These are phyloP conservation scores for Eutypa lata DNA, from an alignment of 2,329 filamentous ascomycete genomes.

Conservation along the genomic window DNA sequence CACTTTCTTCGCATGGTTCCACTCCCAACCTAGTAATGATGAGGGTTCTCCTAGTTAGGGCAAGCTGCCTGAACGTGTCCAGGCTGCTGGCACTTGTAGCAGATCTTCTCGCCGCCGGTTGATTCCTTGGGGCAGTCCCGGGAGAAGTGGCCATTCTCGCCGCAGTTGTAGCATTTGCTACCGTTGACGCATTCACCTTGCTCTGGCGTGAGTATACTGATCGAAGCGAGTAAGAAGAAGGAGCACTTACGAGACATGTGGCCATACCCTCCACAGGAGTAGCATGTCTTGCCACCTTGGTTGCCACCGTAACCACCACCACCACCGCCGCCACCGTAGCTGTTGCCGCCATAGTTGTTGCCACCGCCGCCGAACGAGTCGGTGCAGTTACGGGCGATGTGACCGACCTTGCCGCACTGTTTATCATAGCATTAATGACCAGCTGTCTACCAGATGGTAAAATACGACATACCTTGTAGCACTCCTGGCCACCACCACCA, in stretches of 20 bases:
- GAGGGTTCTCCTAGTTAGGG: slow-evolving; percentile 61
- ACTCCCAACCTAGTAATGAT: neutral
- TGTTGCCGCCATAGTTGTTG: slow-evolving; percentile 44
- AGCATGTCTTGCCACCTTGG: slow-evolving; percentile 76
- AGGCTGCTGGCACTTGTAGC: slow-evolving; percentile 87
- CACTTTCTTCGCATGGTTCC: slow-evolving; percentile 1
- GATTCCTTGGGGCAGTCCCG: slow-evolving; percentile 95
- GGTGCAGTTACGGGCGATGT: slow-evolving; percentile 90
- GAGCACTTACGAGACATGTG: slow-evolving; percentile 78
- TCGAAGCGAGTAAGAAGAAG: neutral
- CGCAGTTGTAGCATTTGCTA: slow-evolving; percentile 99
- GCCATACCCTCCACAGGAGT: slow-evolving; percentile 94
- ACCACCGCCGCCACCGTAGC: slow-evolving; percentile 40
- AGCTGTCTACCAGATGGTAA: neutral
- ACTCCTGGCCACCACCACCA: slow-evolving; percentile 74
- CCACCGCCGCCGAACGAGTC: slow-evolving; percentile 51
- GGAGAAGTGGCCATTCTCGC: slow-evolving; percentile 89
- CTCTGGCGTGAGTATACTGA: slow-evolving; percentile 6
- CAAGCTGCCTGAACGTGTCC: slow-evolving; percentile 94
- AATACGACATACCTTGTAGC: slow-evolving; percentile 69
- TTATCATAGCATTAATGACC: slow-evolving; percentile 8
- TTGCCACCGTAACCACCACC: slow-evolving; percentile 46
- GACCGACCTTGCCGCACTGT: slow-evolving; percentile 86
- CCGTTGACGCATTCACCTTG: slow-evolving; percentile 90
- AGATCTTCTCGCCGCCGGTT: slow-evolving; percentile 84